phyloP scores from a whole-genome alignment of 139 green algal species.

The Dunaliella primolecta region DNA sequence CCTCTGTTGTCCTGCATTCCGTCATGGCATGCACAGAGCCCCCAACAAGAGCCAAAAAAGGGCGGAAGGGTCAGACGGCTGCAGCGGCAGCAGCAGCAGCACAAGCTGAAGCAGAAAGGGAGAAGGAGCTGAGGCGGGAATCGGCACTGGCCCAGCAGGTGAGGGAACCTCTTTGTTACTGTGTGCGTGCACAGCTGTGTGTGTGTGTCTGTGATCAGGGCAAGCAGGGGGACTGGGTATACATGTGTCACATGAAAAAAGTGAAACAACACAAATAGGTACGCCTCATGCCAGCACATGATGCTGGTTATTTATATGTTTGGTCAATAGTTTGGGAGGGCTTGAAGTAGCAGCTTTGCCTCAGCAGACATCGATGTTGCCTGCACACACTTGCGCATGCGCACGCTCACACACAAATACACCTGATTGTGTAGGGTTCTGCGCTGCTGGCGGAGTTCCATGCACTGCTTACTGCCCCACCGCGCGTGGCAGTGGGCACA shows the following conservation, averaged over 20 bases:
- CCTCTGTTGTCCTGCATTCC: too few species aligned
- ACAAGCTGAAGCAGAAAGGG: neutral
- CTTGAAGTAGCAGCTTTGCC: too few species aligned
- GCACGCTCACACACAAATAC: neutral
- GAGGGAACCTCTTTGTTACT: neutral
- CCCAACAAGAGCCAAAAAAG: neutral
- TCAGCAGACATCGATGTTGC: too few species aligned
- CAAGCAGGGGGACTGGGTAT: too few species aligned
- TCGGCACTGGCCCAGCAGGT: neutral
- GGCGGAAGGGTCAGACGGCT: neutral
- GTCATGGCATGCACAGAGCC: neutral
- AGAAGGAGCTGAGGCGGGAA: neutral
- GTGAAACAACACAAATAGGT: too few species aligned
- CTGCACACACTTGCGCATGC: neutral
- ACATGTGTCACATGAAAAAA: too few species aligned
- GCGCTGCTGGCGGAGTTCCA: slow-evolving; percentile 6
- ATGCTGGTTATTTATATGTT: too few species aligned
- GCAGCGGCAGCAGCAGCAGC: neutral
- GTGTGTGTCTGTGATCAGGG: neutral
- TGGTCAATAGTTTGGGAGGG: too few species aligned
- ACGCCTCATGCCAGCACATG: too few species aligned
- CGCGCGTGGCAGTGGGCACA: neutral
- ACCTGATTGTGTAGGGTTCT: neutral
- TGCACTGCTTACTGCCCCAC: neutral
- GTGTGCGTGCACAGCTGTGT: neutral